Evolutionary conservation across 2,329 filamentous ascomycete species (phyloP).

Genomic region (Metarhizium rileyi): DNA sequence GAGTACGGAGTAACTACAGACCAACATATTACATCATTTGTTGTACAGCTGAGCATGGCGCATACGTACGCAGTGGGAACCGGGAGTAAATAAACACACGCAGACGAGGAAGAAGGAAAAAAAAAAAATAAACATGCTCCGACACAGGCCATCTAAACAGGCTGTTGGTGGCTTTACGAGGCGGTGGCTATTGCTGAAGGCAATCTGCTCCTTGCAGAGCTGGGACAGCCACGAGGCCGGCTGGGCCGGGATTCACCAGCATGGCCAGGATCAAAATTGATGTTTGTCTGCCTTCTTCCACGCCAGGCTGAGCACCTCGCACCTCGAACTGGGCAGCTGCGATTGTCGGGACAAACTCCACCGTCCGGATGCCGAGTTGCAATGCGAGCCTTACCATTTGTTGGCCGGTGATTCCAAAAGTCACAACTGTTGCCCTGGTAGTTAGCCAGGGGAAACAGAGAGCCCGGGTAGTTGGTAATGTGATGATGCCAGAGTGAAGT

Average conservation of each 20-base stretch:
- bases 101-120: no score
- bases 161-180: neutral
- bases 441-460: neutral
- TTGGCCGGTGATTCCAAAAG: neutral
- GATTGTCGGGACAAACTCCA: no score
- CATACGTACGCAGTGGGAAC: no score
- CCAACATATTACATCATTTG: neutral
- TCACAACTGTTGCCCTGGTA: neutral
- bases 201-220: neutral
- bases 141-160: neutral
- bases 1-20: neutral
- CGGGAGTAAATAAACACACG: neutral
- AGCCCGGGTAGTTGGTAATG: neutral
- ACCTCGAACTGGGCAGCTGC: no score
- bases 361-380: neutral
- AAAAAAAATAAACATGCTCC: no score
- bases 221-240: neutral
- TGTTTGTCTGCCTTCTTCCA: no score
- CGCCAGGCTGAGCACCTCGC: no score
- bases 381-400: neutral
- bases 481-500: neutral
- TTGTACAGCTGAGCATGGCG: neutral
- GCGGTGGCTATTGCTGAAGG: neutral
- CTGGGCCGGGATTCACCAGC: no score
- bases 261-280: no score